Conservation (phyloP, 164 flowering plant genomes). For the Platanus orientalis region DNA sequence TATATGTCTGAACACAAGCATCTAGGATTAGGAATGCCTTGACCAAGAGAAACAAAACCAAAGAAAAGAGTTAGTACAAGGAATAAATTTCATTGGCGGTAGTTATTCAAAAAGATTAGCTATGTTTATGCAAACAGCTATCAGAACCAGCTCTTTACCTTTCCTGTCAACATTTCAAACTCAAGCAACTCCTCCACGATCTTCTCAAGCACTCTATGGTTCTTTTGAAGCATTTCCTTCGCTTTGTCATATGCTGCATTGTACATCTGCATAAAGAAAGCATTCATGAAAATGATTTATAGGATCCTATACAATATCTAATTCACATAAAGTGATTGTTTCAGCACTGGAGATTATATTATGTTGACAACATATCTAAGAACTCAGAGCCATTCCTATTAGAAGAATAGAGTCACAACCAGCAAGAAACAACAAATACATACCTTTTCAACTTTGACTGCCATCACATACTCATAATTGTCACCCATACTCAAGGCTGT, state of each 20-base stretch:
- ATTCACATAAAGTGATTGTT: not conserved
- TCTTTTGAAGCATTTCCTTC: conserved; percentile 63
- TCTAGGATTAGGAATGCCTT: too few species aligned
- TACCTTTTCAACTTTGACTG: conserved; percentile 85
- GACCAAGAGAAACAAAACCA: too few species aligned
- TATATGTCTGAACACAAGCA: too few species aligned
- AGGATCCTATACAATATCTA: conserved; percentile 1
- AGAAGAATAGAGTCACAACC: not conserved
- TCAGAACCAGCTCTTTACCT: conserved; percentile 38
- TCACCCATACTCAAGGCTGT: conserved; percentile 79
- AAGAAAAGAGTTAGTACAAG: too few species aligned
- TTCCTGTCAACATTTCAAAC: conserved; percentile 74
- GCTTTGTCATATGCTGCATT: conserved; percentile 78
- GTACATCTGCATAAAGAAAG: conserved; percentile 49
- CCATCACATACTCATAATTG: conserved; percentile 68
- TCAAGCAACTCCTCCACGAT: conserved; percentile 78
- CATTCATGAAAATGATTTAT: not conserved
- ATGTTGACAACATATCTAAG: not conserved
- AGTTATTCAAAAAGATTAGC: not conserved
- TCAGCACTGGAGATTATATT: not conserved
- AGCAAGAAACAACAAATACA: conserved; percentile 6
- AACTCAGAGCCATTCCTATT: not conserved
- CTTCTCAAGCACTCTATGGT: conserved; percentile 61
- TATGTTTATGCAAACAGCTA: not conserved
- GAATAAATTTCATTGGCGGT: too few species aligned